phyloP scores from a whole-genome alignment of 1,139 yeast species.

The Yarrowia galli region DNA sequence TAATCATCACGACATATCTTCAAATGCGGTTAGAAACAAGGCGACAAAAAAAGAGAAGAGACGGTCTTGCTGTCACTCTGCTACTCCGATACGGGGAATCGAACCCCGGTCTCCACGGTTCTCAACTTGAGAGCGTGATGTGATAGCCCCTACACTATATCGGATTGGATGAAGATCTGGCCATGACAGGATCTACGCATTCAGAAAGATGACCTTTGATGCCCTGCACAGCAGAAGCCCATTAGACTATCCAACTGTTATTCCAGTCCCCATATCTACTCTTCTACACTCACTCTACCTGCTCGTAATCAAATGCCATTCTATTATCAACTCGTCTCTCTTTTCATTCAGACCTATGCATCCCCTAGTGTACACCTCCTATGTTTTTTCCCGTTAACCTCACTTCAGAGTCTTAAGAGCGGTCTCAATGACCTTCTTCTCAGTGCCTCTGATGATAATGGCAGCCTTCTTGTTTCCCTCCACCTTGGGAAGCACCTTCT shows the following conservation, averaged over 20 bases:
- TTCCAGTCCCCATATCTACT: too few relatives aligned
- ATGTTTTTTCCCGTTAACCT: too few relatives aligned
- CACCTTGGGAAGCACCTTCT: conserved; percentile 42
- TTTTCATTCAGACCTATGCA: conserved; percentile 7
- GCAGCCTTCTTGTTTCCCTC: conserved; percentile 43
- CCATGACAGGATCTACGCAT: neutral
- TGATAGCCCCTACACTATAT: conserved; percentile 16
- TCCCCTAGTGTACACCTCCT: conserved; percentile 14
- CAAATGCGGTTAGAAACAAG: neutral
- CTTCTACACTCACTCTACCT: neutral
- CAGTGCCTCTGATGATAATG: conserved; percentile 49
- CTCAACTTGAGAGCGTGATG: conserved; percentile 15
- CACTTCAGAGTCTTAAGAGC: conserved; percentile 8
- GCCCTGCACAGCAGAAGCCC: too few relatives aligned
- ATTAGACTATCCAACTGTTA: too few relatives aligned
- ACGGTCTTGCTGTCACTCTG: neutral
- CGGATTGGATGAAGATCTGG: neutral
- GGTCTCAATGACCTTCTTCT: conserved; percentile 43
- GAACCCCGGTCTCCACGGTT: conserved; percentile 20
- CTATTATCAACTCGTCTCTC: conserved; percentile 18
- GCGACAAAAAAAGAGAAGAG: neutral
- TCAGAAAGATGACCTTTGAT: too few relatives aligned
- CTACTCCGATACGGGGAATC: conserved; percentile 9
- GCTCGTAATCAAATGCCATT: neutral
- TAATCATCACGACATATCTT: neutral